Evolutionary conservation across 129 eudicot genomes (phyloP).

Genomic region (Flaveria sonorensis): DNA sequence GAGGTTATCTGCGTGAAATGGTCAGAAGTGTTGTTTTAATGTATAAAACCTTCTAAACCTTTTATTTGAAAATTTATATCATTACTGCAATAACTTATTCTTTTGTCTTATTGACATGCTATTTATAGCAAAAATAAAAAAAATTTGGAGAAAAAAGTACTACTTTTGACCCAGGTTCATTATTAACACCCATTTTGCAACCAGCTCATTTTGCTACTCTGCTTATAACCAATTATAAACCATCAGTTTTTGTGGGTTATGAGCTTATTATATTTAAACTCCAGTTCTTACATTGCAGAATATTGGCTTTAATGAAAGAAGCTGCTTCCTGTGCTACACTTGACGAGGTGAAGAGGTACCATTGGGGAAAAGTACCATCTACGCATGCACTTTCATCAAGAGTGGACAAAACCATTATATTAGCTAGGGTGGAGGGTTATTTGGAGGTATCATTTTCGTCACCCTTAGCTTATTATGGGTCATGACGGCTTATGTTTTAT

Average conservation of each 20-base stretch:
- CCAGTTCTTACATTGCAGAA: slow-evolving; percentile 44
- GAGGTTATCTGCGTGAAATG: not conserved
- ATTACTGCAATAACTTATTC: not conserved
- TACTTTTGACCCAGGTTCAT: not conserved
- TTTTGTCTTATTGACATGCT: not conserved
- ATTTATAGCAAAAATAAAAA: not conserved
- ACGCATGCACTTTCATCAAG: slow-evolving; percentile 50
- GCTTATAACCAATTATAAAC: not conserved
- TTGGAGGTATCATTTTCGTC: slow-evolving; percentile 51
- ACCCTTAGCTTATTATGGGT: slow-evolving; percentile 1
- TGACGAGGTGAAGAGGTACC: slow-evolving; percentile 52
- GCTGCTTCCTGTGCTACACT: slow-evolving; percentile 60
- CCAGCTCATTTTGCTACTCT: not conserved
- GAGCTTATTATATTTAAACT: not conserved
- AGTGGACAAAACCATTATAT: slow-evolving; percentile 54
- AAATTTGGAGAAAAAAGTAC: not conserved
- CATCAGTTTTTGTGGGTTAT: not conserved
- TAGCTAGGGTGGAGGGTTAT: slow-evolving; percentile 75
- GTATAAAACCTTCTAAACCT: not conserved
- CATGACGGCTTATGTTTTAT: not conserved
- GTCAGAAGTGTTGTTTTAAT: not conserved
- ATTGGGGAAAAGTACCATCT: slow-evolving; percentile 51
- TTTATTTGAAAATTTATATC: not conserved
- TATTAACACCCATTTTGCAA: not conserved
- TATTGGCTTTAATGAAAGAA: slow-evolving; percentile 58